These are phyloP conservation scores for Agrocybe pediades DNA, from an alignment of 768 basidiomycete species.

Conservation along the genomic window DNA sequence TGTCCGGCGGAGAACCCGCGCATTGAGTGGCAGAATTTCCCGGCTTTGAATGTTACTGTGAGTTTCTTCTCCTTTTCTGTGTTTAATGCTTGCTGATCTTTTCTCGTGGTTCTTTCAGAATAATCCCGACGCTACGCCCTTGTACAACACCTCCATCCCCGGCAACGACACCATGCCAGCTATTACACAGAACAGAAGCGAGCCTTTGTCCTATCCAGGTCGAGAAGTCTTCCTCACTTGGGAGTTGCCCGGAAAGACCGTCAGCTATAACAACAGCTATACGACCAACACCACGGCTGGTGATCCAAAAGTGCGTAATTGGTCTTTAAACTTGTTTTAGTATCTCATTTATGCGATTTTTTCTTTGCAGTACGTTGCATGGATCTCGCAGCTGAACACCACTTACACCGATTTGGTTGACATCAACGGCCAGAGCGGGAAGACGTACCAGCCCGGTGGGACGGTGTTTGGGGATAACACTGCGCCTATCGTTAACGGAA, in stretches of 20 bases:
- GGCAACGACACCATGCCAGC: slow-evolving; percentile 45
- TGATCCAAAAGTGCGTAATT: slow-evolving; percentile 33
- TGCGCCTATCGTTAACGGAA: slow-evolving; percentile 51
- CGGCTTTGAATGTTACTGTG: slow-evolving; percentile 49
- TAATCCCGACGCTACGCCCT: slow-evolving; percentile 25
- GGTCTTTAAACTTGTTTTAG: neutral
- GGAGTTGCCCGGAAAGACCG: slow-evolving; percentile 55
- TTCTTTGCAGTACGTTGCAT: slow-evolving; percentile 45
- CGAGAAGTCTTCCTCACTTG: slow-evolving; percentile 48
- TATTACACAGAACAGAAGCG: slow-evolving; percentile 54
- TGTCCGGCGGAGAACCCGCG: slow-evolving; percentile 56
- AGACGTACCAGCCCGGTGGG: slow-evolving; percentile 50
- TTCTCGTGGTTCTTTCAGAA: slow-evolving; percentile 13
- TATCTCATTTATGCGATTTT: neutral
- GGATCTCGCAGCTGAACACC: slow-evolving; percentile 62
- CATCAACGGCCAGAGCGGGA: slow-evolving; percentile 41
- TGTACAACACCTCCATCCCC: slow-evolving; percentile 18
- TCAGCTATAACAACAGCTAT: slow-evolving; percentile 52
- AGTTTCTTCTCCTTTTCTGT: slow-evolving; percentile 9
- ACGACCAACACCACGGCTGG: slow-evolving; percentile 51
- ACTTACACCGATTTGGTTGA: slow-evolving; percentile 54
- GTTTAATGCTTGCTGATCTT: neutral
- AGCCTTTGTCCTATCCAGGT: slow-evolving; percentile 46
- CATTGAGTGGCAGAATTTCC: slow-evolving; percentile 59
- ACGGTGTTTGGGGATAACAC: slow-evolving; percentile 41